Conservation (phyloP, 75 land plant species). For the Chamaecyparis obtusa region DNA sequence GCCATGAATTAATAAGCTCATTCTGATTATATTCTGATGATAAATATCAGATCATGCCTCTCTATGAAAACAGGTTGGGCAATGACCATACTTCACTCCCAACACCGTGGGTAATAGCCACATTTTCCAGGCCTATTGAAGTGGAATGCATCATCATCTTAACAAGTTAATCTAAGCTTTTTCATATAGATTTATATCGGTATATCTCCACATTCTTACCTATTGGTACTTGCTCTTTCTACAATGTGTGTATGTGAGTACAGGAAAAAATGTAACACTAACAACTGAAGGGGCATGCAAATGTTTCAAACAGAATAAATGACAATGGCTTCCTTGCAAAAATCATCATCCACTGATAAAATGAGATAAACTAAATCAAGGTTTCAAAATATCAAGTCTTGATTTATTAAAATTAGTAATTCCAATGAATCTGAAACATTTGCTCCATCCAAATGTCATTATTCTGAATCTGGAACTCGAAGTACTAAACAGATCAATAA, state of each 20-base stretch:
- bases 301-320: not conserved
- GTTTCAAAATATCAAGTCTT: not conserved
- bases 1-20: not conserved
- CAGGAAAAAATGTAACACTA: not conserved
- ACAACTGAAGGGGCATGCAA: not conserved
- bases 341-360: not conserved
- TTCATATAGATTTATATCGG: not conserved
- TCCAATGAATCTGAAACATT: not conserved
- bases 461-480: too few relatives aligned
- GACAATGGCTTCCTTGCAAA: not conserved
- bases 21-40: not conserved
- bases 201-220: not conserved
- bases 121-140: not conserved
- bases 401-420: not conserved
- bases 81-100: not conserved
- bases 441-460: not conserved
- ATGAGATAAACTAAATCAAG: too few relatives aligned
- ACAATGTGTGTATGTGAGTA: not conserved
- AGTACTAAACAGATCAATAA: too few relatives aligned
- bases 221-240: not conserved
- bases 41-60: not conserved
- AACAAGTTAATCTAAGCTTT: not conserved
- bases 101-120: not conserved
- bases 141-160: not conserved
- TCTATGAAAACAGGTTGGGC: not conserved